These are phyloP conservation scores for Globisporangium cystogenes DNA, from an alignment of 352 stramenopile genomes.

Conservation along the genomic window DNA sequence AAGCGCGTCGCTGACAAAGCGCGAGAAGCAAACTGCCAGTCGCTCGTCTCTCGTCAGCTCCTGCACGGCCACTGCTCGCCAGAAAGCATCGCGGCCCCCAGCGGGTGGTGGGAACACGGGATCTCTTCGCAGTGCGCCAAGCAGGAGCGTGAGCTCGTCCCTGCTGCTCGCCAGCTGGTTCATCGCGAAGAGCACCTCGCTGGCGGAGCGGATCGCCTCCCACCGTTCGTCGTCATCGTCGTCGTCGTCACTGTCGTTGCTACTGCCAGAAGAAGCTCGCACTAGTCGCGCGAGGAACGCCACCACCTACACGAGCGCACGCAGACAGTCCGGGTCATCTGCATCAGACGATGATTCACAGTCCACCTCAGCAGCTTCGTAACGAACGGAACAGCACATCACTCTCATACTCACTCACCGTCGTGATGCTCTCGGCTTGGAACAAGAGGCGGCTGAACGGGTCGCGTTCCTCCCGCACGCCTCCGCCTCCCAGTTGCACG, in stretches of 20 bases:
- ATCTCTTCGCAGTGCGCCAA: background rate
- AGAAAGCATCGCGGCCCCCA: background rate
- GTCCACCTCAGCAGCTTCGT: no score
- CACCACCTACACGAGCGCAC: background rate
- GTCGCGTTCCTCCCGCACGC: background rate
- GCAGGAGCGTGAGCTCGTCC: background rate
- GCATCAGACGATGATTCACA: background rate
- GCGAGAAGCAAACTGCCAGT: conserved; percentile 6
- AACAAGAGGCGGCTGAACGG: background rate
- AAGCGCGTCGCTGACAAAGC: background rate
- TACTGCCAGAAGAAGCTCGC: background rate
- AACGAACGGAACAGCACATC: no score
- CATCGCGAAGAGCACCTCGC: conserved; percentile 1
- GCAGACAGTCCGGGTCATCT: background rate
- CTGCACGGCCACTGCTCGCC: background rate
- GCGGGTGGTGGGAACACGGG: background rate
- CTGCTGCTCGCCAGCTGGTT: background rate
- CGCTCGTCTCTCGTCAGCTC: conserved; percentile 1
- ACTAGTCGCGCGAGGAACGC: background rate
- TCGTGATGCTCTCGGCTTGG: background rate
- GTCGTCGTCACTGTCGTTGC: no score
- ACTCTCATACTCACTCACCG: background rate
- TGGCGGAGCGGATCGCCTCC: background rate
- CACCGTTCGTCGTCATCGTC: background rate
- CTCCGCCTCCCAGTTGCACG: background rate